Evolutionary conservation across 495 filamentous ascomycete species (phyloP).

Genomic region (Neurospora pannonica): DNA sequence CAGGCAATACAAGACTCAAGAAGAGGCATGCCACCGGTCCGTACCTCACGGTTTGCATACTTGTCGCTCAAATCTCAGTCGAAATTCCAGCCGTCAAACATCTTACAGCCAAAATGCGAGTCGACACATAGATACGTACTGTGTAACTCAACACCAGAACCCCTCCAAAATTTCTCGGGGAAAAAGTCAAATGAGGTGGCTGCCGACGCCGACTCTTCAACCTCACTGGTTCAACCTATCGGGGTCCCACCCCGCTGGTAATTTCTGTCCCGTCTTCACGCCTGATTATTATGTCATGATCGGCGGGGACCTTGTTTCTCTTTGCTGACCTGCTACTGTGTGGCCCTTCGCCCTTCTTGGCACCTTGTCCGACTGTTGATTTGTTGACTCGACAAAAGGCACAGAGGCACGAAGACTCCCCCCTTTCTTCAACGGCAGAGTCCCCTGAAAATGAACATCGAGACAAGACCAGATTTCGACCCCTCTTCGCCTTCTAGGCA

Average conservation of each 20-base stretch:
- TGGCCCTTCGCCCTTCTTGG: neutral
- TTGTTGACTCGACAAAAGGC: neutral
- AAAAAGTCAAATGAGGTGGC: neutral
- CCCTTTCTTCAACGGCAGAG: neutral
- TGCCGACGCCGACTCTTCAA: neutral
- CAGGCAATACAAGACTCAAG: neutral
- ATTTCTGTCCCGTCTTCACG: neutral
- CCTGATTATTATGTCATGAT: constrained; percentile 10
- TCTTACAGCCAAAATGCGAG: neutral
- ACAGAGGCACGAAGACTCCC: neutral
- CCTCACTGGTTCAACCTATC: neutral
- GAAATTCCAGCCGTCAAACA: neutral
- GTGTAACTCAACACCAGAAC: neutral
- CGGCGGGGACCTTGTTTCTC: neutral
- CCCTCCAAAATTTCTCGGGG: neutral
- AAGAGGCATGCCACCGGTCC: neutral
- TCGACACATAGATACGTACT: neutral
- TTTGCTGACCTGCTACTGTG: neutral
- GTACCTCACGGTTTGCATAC: neutral
- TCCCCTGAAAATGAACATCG: neutral
- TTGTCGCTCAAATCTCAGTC: neutral
- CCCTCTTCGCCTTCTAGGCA: neutral
- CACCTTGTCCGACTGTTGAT: neutral
- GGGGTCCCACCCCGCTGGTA: neutral
- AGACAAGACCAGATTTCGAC: neutral